phyloP scores from a whole-genome alignment of 805 yeast species.

The Schwanniomyces vanrijiae region DNA sequence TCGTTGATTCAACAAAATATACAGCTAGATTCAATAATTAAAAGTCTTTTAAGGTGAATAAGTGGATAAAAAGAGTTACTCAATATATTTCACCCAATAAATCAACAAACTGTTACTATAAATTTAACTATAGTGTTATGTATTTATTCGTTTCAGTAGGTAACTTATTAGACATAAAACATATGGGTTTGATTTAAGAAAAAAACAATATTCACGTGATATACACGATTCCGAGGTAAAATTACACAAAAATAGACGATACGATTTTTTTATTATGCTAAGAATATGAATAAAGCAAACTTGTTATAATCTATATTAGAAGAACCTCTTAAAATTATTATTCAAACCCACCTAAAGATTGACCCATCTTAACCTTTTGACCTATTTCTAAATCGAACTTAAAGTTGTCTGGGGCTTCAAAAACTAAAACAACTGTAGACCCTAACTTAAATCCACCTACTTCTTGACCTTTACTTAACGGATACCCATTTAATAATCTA shows the following conservation, averaged over 20 bases:
- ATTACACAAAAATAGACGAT: not conserved
- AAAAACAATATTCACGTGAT: not conserved
- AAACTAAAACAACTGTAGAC: constrained; percentile 92
- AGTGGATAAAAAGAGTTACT: not conserved
- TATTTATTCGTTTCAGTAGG: not conserved
- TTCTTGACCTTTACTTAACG: constrained; percentile 87
- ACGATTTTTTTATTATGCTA: not conserved
- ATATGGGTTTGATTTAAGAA: not conserved
- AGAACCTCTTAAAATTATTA: not conserved
- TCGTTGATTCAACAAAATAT: not conserved
- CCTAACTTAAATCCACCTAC: constrained; percentile 98
- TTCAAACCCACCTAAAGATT: constrained; percentile 59
- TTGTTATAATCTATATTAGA: not conserved
- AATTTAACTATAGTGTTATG: not conserved
- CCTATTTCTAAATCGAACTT: constrained; percentile 68
- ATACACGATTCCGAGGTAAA: not conserved
- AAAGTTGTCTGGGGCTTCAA: constrained; percentile 89
- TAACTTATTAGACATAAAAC: not conserved
- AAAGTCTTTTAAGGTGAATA: not conserved
- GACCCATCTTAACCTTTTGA: constrained; percentile 84
- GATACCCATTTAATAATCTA: constrained; percentile 76
- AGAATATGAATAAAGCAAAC: not conserved
- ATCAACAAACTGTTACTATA: not conserved
- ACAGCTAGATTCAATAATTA: not conserved
- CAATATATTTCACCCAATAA: not conserved